A percentile compares a stretch with the other conserved stretches of the same genome.
These are phyloP conservation scores for Mycotypha africana DNA, from an alignment of 371 early-diverging fungal species.

Conservation along the genomic window DNA sequence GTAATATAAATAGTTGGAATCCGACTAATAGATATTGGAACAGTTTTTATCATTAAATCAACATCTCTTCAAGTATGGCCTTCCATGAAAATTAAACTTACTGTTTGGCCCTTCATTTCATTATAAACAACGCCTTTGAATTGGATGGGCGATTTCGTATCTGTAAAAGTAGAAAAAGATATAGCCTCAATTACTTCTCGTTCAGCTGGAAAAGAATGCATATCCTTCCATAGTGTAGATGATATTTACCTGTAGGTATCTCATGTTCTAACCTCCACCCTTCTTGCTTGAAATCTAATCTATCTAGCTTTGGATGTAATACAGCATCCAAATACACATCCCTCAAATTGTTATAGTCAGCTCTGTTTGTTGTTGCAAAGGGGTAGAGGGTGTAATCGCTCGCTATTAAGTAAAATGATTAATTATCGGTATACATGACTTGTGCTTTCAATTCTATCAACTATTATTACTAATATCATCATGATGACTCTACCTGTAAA, in stretches of 20 bases:
- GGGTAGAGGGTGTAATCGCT: conserved; percentile 91
- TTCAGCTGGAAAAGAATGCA: neutral
- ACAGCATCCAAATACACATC: conserved; percentile 93
- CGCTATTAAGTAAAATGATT: too few species aligned
- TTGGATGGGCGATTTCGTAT: conserved; percentile 46
- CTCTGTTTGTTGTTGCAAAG: conserved; percentile 85
- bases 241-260: conserved; percentile 51
- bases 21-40: conserved; percentile 45
- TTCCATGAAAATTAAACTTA: conserved; percentile 17
- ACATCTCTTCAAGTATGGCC: neutral
- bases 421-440: too few species aligned
- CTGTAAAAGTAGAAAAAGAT: too few species aligned
- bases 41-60: too few species aligned
- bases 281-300: conserved; percentile 87
- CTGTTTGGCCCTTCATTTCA: conserved; percentile 95
- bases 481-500: conserved; percentile 73
- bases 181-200: too few species aligned
- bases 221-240: neutral
- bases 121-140: conserved; percentile 96
- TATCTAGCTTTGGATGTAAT: conserved; percentile 73
- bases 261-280: conserved; percentile 94
- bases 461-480: too few species aligned
- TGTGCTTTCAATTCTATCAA: too few species aligned
- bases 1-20: conserved; percentile 75
- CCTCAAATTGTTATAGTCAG: conserved; percentile 85